Conservation (phyloP, 345 rosid genomes). For the Gossypium turneri region DNA sequence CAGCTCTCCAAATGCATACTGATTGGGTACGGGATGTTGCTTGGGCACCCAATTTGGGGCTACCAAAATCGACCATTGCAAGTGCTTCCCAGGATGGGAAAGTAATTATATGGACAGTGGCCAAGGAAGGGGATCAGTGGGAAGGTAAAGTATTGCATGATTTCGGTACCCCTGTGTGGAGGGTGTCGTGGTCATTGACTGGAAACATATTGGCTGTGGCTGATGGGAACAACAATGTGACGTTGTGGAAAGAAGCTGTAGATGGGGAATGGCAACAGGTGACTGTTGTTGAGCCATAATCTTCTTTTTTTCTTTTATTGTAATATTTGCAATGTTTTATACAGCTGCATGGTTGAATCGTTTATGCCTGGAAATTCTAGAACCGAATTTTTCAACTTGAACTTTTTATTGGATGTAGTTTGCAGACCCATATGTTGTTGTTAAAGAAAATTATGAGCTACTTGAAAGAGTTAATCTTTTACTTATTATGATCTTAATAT, state of each 20-base stretch:
- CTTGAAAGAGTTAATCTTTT: not conserved
- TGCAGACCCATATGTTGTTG: not conserved
- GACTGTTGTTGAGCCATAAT: conserved; percentile 15
- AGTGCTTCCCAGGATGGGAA: conserved; percentile 4
- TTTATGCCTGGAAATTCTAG: not conserved
- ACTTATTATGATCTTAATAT: not conserved
- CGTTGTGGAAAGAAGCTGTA: conserved; percentile 13
- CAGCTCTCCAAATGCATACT: conserved; percentile 11
- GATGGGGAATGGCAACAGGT: conserved; percentile 14
- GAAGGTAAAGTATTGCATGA: conserved; percentile 11
- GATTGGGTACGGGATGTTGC: conserved; percentile 12
- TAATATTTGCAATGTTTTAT: not conserved
- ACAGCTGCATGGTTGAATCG: not conserved
- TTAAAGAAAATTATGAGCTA: not conserved
- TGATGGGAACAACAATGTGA: conserved; percentile 13
- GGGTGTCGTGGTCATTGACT: conserved; percentile 10
- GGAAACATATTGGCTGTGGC: conserved; percentile 11
- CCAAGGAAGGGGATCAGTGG: conserved; percentile 13
- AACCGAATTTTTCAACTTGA: not conserved
- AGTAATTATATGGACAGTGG: conserved; percentile 5
- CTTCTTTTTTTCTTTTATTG: conserved; percentile 6
- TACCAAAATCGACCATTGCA: conserved; percentile 5
- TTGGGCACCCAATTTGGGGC: conserved; percentile 17
- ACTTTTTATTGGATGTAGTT: not conserved
- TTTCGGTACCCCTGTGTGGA: conserved; percentile 5